Evolutionary conservation across 2,329 filamentous ascomycete genomes (phyloP).

Genomic region (Fusarium metavorans): DNA sequence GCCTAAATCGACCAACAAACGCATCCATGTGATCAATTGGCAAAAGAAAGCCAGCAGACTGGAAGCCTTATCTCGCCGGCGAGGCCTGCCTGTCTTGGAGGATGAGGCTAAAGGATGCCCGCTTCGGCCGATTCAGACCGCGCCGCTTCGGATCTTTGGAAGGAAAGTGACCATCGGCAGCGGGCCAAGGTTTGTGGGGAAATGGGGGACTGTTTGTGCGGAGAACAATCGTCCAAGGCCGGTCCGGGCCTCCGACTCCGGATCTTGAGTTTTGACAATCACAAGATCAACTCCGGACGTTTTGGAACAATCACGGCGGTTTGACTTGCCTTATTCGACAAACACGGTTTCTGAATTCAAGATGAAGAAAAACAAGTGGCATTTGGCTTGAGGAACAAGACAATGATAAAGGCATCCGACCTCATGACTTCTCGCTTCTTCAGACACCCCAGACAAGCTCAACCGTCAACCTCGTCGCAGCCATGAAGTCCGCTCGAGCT

Average conservation of each 20-base stretch:
- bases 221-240: neutral
- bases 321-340: conserved; percentile 7
- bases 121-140: neutral
- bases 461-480: conserved; percentile 3
- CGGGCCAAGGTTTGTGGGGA: neutral
- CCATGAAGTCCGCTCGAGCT: conserved; percentile 13
- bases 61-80: conserved; percentile 11
- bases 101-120: neutral
- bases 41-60: neutral
- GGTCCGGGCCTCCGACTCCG: conserved; percentile 1
- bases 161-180: conserved; percentile 1
- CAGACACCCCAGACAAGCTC: neutral
- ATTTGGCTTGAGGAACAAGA: neutral
- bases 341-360: neutral
- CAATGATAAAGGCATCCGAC: neutral
- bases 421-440: neutral
- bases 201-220: neutral
- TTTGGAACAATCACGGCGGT: neutral
- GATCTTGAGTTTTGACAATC: neutral
- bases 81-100: conserved; percentile 27
- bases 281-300: neutral
- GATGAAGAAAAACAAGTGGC: neutral
- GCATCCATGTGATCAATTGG: conserved; percentile 1
- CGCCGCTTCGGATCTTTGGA: neutral
- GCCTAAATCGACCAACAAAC: neutral